phyloP scores from a whole-genome alignment of 75 land plant species.

The Cunninghamia lanceolata region DNA sequence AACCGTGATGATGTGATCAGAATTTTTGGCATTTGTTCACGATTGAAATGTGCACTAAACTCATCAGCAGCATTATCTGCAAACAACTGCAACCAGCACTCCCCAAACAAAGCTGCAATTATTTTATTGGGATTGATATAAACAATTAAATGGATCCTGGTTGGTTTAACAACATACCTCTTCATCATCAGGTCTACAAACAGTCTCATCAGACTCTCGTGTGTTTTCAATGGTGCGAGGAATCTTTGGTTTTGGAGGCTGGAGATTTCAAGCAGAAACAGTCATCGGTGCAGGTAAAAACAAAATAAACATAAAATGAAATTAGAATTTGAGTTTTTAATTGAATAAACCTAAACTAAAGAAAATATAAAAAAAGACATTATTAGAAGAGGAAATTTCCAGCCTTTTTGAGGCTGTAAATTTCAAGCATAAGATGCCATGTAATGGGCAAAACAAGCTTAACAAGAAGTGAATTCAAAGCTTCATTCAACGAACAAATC shows the following conservation, averaged over 20 bases:
- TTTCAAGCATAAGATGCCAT: not conserved
- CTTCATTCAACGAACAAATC: not conserved
- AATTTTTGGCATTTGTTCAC: slow-evolving; percentile 50
- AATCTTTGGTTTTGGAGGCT: slow-evolving; percentile 63
- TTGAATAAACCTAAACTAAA: not conserved
- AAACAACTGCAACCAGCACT: slow-evolving; percentile 46
- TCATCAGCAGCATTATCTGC: slow-evolving; percentile 84
- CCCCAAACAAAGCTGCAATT: not conserved
- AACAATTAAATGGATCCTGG: not conserved
- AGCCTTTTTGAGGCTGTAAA: not conserved
- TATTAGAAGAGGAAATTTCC: not conserved
- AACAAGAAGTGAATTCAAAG: not conserved
- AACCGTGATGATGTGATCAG: slow-evolving; percentile 78
- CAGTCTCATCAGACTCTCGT: slow-evolving; percentile 85
- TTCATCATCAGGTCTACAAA: slow-evolving; percentile 83
- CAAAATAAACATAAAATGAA: not conserved
- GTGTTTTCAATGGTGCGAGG: slow-evolving; percentile 95
- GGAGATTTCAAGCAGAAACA: slow-evolving; percentile 12
- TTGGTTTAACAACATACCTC: slow-evolving; percentile 46
- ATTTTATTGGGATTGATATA: not conserved
- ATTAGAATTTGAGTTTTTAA: slow-evolving; percentile 4
- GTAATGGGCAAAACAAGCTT: not conserved
- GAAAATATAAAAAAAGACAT: not conserved
- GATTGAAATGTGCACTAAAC: slow-evolving; percentile 61
- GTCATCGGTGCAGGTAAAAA: not conserved